phyloP scores from a whole-genome alignment of 2,329 filamentous ascomycete species.

The Dothistroma septosporum region DNA sequence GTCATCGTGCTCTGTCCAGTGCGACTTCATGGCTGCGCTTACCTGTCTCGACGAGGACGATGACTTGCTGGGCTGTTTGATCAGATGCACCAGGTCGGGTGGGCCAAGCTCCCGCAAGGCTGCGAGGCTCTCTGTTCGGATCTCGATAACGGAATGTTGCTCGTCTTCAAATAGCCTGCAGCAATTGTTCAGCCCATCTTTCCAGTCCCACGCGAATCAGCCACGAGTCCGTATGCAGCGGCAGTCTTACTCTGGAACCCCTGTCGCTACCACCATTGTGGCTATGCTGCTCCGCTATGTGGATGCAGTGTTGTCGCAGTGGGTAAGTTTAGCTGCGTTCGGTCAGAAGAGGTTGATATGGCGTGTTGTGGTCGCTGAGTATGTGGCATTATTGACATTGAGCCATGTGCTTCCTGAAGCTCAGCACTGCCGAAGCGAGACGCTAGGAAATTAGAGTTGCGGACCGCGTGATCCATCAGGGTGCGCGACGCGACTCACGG shows the following conservation, averaged over 20 bases:
- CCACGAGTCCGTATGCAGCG: conserved; percentile 6
- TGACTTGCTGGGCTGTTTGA: conserved; percentile 65
- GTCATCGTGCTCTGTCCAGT: not conserved
- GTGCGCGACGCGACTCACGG: not conserved
- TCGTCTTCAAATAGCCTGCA: conserved; percentile 88
- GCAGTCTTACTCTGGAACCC: conserved; percentile 32
- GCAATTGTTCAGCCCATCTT: conserved; percentile 22
- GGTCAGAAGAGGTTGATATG: not conserved
- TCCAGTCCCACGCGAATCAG: conserved; percentile 7
- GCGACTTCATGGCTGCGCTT: conserved; percentile 5
- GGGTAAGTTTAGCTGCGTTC: not conserved
- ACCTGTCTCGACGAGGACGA: conserved; percentile 54
- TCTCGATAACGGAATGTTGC: conserved; percentile 84
- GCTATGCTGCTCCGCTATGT: not conserved
- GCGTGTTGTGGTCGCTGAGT: not conserved
- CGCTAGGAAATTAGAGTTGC: not conserved
- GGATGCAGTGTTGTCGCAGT: not conserved
- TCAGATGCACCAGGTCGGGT: conserved; percentile 89
- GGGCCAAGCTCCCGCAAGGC: conserved; percentile 88
- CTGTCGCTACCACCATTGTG: conserved; percentile 27
- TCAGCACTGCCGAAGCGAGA: not conserved
- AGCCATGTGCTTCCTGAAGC: not conserved
- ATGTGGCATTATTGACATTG: not conserved
- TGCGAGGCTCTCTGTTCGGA: conserved; percentile 82
- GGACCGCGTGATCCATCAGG: not conserved